A percentile compares a stretch with the other conserved stretches of the same genome.
Evolutionary conservation across 108 stramenopile species (phyloP).

Genomic region (Skeletonema grethae): DNA sequence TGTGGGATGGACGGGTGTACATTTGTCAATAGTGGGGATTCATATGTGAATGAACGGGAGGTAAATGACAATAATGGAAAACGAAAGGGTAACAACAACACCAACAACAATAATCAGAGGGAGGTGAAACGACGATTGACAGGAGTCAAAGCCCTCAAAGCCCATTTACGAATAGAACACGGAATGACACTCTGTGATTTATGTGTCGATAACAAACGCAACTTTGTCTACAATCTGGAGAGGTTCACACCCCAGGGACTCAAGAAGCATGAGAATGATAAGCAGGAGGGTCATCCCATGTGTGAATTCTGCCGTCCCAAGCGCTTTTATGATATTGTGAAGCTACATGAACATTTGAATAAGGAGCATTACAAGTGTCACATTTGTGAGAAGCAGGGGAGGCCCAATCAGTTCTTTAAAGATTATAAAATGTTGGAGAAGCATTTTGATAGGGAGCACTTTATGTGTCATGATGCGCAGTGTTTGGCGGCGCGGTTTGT

Average conservation of each 20-base stretch:
- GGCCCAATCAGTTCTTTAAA: slow-evolving; percentile 84
- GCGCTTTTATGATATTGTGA: slow-evolving; percentile 79
- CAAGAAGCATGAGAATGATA: slow-evolving; percentile 61
- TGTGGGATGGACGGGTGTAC: slow-evolving; percentile 57
- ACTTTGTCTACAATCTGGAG: slow-evolving; percentile 70
- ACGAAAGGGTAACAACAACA: not conserved
- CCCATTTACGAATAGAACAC: slow-evolving; percentile 77
- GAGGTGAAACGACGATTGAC: slow-evolving; percentile 35
- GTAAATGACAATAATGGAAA: slow-evolving; percentile 4
- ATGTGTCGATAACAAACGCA: slow-evolving; percentile 80
- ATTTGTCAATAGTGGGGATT: slow-evolving; percentile 41
- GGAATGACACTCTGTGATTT: slow-evolving; percentile 69
- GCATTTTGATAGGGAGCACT: slow-evolving; percentile 89
- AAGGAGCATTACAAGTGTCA: slow-evolving; percentile 91
- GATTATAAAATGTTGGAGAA: slow-evolving; percentile 68
- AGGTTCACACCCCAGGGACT: slow-evolving; percentile 69
- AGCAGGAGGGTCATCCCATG: slow-evolving; percentile 81
- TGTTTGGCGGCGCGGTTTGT: slow-evolving; percentile 83
- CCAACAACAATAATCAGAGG: too few relatives aligned
- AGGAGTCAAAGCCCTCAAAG: slow-evolving; percentile 54
- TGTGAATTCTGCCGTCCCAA: slow-evolving; percentile 87
- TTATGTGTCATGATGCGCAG: slow-evolving; percentile 72
- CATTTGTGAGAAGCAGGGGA: slow-evolving; percentile 78
- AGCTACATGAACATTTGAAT: slow-evolving; percentile 84
- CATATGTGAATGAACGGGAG: slow-evolving; percentile 26